Base-by-base conservation (phyloP, 306 rosid genomes). In the Cajanus cajan region DNA sequence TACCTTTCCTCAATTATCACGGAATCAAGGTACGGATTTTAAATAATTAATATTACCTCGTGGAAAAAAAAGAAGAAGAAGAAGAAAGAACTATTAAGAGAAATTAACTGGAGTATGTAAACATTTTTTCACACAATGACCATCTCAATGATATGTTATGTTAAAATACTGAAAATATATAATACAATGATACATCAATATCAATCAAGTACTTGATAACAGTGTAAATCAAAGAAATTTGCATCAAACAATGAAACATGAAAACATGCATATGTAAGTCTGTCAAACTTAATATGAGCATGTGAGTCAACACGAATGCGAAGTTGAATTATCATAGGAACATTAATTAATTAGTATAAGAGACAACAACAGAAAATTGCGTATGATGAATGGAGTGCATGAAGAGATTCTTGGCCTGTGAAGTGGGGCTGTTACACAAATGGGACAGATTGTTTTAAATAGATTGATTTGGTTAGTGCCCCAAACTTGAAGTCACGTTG, bases 401-500 rank as follows among this genome's bases (percentile, higher is more conserved):
- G 67, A 4, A 34, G 31, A 78, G 44, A 78, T 85, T 44, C 88
- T 54, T 74, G 76, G 7, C 79, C 73, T 2, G 45, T 50, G 28
- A 52, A 59, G 82, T 78, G 80, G 80, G 78, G 76, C 31, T 62
- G n/a, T 7, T 28, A 28, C 31, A 18, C 78, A 77, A 21, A 6
- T 73, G 71, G 74, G 67, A 81, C 67, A 59, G 16, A 68, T 68
- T 7, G 61, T 48, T 65, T 85, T 33, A 18, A 80, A 43, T 80
- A 54, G 36, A 62, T 44, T 16, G 34, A 57, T 13, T 58, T 65
- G 19, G 54, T 54, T 34, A 54, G 31, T 54, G 62, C 47, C 64
- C 47, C n/a, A 82, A 82, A 43, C 50, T 55, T 65, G 34, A 71
- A 44, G 76, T 25, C 80, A 65, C 64, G 64, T 22, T 65, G 65